Evolutionary conservation across 2,329 filamentous ascomycete species (phyloP).

Genomic region (Microsporum canis): DNA sequence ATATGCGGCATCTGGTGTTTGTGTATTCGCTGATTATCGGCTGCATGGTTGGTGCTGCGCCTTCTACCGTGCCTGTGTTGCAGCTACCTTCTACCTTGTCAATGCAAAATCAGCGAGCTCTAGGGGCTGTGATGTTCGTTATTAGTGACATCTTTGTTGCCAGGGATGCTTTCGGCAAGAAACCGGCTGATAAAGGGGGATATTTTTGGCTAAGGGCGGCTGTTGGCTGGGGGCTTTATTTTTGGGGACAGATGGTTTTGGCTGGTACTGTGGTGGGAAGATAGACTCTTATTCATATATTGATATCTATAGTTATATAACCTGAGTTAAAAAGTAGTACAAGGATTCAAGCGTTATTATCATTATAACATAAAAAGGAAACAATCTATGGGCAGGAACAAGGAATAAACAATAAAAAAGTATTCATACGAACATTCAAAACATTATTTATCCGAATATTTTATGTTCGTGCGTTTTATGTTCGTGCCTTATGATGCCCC

Average conservation of each 20-base stretch:
- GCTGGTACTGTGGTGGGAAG: conserved; percentile 13
- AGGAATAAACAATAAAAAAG: neutral
- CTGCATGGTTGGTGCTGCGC: conserved; percentile 20
- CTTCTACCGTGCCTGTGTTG: conserved; percentile 13
- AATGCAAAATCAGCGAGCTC: conserved; percentile 16
- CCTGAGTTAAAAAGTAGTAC: neutral
- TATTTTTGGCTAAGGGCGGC: conserved; percentile 14
- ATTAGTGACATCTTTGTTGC: conserved; percentile 24
- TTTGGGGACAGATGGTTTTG: conserved; percentile 23
- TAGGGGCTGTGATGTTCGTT: conserved; percentile 24
- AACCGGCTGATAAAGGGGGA: neutral
- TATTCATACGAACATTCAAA: neutral
- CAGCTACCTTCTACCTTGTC: neutral
- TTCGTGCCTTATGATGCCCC: neutral
- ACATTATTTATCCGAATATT: neutral
- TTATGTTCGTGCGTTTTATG: too few species aligned
- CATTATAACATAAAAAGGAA: neutral
- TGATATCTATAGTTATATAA: neutral
- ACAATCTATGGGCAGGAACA: neutral
- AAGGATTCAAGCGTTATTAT: neutral
- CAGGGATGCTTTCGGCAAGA: conserved; percentile 21
- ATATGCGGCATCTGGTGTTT: conserved; percentile 20
- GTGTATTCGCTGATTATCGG: conserved; percentile 21
- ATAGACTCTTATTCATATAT: neutral
- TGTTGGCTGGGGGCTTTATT: conserved; percentile 20